Evolutionary conservation across 805 yeast genomes (phyloP).

Genomic region (Scheffersomyces coipomensis): DNA sequence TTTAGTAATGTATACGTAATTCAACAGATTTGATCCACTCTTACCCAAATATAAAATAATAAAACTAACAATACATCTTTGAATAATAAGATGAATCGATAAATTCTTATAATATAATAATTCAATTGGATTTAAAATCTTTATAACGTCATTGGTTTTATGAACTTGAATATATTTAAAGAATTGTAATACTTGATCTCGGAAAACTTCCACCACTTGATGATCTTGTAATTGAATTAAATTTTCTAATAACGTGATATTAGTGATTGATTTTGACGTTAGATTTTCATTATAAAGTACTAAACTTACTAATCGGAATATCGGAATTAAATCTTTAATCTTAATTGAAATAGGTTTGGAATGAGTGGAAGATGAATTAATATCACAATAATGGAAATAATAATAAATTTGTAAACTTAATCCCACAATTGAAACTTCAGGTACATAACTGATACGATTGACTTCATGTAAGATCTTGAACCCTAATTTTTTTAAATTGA

Average conservation of each 20-base stretch:
- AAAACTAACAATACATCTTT: slow-evolving; percentile 48
- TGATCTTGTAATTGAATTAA: slow-evolving; percentile 15
- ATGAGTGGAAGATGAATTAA: slow-evolving; percentile 6
- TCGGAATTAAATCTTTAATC: slow-evolving; percentile 26
- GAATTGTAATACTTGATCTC: slow-evolving; percentile 24
- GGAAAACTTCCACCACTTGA: slow-evolving; percentile 22
- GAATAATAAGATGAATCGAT: slow-evolving; percentile 52
- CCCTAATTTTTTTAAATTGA: slow-evolving; percentile 49
- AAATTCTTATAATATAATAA: slow-evolving; percentile 58
- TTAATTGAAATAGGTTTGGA: slow-evolving; percentile 11
- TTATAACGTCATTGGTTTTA: slow-evolving; percentile 18
- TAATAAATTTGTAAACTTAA: slow-evolving; percentile 37
- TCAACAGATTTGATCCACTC: slow-evolving; percentile 4
- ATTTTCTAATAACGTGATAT: slow-evolving; percentile 17
- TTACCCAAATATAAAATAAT: slow-evolving; percentile 11
- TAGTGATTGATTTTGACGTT: slow-evolving; percentile 18
- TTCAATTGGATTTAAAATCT: slow-evolving; percentile 50
- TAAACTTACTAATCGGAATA: slow-evolving; percentile 21
- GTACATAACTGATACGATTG: slow-evolving; percentile 48
- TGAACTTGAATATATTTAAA: slow-evolving; percentile 25
- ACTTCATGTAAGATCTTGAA: slow-evolving; percentile 53
- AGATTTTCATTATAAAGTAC: slow-evolving; percentile 18
- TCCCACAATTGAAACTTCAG: slow-evolving; percentile 56
- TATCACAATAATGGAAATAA: slow-evolving; percentile 14
- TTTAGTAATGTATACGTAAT: slow-evolving; percentile 17